These are phyloP conservation scores for Nymphaea colorata DNA, from an alignment of 164 flowering plant genomes.

Conservation along the genomic window DNA sequence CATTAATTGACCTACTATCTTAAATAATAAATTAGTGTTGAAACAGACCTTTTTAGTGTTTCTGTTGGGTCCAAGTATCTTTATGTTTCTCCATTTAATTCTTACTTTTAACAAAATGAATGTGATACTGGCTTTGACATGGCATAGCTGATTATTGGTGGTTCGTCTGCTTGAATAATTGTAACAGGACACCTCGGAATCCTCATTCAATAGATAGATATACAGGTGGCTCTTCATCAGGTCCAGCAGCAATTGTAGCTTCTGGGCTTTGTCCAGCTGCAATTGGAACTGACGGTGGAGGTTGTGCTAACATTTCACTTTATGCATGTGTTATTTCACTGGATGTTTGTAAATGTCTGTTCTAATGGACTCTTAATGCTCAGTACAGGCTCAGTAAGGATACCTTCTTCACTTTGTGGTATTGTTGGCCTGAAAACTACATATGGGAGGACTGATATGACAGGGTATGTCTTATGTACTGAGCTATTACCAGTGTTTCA, in stretches of 20 bases:
- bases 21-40: too few relatives aligned
- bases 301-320: slow-evolving; percentile 25
- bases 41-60: too few relatives aligned
- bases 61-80: too few relatives aligned
- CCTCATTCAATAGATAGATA: slow-evolving; percentile 81
- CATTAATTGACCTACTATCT: too few relatives aligned
- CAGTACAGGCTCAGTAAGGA: slow-evolving; percentile 78
- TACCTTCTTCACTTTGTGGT: slow-evolving; percentile 96
- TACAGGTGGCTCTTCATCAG: slow-evolving; percentile 98
- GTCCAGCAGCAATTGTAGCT: slow-evolving; percentile 91
- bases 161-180: too few relatives aligned
- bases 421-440: slow-evolving; percentile 88
- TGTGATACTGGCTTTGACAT: too few relatives aligned
- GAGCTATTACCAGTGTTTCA: neutral
- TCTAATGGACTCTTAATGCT: neutral
- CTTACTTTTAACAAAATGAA: too few relatives aligned
- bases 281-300: slow-evolving; percentile 97
- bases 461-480: slow-evolving; percentile 15
- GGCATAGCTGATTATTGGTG: too few relatives aligned
- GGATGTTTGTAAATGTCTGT: too few relatives aligned
- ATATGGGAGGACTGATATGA: slow-evolving; percentile 51
- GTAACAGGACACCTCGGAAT: slow-evolving; percentile 70
- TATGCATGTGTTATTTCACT: too few relatives aligned
- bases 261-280: slow-evolving; percentile 93
- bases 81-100: too few relatives aligned